Conservation (phyloP, 139 green algal species). For the Micromonas commoda region DNA sequence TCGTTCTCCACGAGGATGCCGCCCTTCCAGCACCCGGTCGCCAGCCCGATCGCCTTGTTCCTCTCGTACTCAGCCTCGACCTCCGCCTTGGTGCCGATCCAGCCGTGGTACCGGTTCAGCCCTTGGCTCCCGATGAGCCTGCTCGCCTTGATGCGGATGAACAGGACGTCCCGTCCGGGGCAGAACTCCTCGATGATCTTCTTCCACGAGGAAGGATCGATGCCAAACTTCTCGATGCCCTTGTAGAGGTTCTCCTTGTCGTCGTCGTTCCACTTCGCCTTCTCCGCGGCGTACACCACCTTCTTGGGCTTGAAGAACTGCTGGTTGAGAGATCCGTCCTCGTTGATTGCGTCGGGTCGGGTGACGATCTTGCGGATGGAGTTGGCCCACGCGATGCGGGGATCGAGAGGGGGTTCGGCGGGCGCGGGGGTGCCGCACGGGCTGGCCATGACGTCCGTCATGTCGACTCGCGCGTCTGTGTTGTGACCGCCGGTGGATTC, state of each 20-base stretch:
- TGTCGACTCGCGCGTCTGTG: background rate
- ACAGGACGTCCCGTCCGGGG: slow-evolving; percentile 21
- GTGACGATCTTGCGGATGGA: slow-evolving; percentile 55
- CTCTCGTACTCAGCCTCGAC: slow-evolving; percentile 50
- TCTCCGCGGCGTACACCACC: slow-evolving; percentile 11
- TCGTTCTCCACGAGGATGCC: slow-evolving; percentile 37
- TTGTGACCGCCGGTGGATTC: background rate
- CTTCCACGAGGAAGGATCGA: slow-evolving; percentile 6
- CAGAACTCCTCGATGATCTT: slow-evolving; percentile 8
- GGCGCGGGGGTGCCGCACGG: too few species aligned
- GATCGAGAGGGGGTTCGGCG: background rate
- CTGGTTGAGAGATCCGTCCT: slow-evolving; percentile 64
- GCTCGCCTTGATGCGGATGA: slow-evolving; percentile 55
- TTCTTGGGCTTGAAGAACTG: slow-evolving; percentile 71
- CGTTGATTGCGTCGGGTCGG: slow-evolving; percentile 53
- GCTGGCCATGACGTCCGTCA: background rate
- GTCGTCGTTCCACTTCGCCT: background rate
- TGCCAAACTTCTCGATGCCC: background rate
- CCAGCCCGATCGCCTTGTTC: slow-evolving; percentile 57
- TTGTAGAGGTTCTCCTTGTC: background rate
- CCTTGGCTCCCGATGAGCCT: slow-evolving; percentile 65
- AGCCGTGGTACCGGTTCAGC: slow-evolving; percentile 56
- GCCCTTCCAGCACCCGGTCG: slow-evolving; percentile 66
- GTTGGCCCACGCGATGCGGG: slow-evolving; percentile 32
- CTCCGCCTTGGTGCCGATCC: slow-evolving; percentile 41